Percentiles rank a stretch among this genome's conserved stretches.
phyloP scores from a whole-genome alignment of 179 eudicot species.

The Beta corolliflora region DNA sequence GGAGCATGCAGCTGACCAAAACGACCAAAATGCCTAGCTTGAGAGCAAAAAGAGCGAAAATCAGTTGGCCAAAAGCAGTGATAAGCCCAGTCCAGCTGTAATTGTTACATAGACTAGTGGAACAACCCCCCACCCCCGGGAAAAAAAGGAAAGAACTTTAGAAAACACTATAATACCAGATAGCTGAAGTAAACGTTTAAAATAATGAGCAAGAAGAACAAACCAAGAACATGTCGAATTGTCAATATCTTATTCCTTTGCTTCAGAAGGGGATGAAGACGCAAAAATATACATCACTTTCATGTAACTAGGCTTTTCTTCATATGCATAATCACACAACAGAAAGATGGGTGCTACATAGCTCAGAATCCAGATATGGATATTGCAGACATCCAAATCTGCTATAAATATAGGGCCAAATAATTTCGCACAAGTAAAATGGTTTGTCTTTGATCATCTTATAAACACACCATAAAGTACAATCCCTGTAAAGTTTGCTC shows the following conservation, averaged over 20 bases:
- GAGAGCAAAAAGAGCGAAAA: constrained; percentile 10
- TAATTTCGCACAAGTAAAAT: not conserved
- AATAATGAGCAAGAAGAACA: too few relatives aligned
- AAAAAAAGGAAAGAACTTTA: not conserved
- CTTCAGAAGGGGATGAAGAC: too few relatives aligned
- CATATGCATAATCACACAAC: not conserved
- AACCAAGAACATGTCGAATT: too few relatives aligned
- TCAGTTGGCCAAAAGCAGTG: too few relatives aligned
- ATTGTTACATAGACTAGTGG: too few relatives aligned
- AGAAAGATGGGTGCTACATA: not conserved
- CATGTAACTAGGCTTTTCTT: too few relatives aligned
- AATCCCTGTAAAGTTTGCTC: not conserved
- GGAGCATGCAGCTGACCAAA: constrained; percentile 6
- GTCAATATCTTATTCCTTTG: too few relatives aligned
- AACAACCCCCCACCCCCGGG: not conserved
- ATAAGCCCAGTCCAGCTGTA: too few relatives aligned
- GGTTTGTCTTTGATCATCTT: not conserved
- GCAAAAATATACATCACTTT: not conserved
- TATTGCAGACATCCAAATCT: not conserved
- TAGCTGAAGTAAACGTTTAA: too few relatives aligned
- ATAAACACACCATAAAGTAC: not conserved
- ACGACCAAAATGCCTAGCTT: constrained; percentile 23
- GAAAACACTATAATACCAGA: too few relatives aligned
- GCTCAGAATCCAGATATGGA: not conserved
- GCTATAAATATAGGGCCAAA: not conserved